Conservation (phyloP, 148 eudicot genomes). For the Hydrangea macrophylla region DNA sequence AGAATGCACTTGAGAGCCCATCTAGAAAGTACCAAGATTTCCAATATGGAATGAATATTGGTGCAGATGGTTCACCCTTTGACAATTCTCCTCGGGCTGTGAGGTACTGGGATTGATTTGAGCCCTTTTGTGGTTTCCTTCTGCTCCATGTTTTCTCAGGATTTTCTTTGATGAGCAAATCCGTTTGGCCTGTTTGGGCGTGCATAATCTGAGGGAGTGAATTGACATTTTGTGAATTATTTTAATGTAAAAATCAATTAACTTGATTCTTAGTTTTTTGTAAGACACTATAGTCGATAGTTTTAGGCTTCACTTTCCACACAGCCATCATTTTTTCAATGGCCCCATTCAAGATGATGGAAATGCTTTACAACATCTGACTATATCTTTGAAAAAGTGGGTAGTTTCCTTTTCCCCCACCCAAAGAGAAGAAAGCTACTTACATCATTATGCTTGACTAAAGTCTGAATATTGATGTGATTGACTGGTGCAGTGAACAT, state of each 20-base stretch:
- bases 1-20: slow-evolving; percentile 46
- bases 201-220: too few relatives aligned
- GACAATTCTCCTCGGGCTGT: slow-evolving; percentile 64
- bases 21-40: slow-evolving; percentile 37
- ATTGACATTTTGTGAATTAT: too few relatives aligned
- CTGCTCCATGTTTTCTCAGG: not conserved
- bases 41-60: slow-evolving; percentile 28
- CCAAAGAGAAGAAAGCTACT: too few relatives aligned
- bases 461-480: slow-evolving; percentile 15
- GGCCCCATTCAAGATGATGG: too few relatives aligned
- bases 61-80: slow-evolving; percentile 45
- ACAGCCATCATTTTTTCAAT: too few relatives aligned
- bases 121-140: slow-evolving; percentile 5
- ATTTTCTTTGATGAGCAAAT: not conserved
- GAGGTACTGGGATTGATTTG: not conserved
- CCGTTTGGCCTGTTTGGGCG: not conserved
- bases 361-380: too few relatives aligned
- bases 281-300: too few relatives aligned
- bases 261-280: too few relatives aligned
- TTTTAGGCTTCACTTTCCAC: too few relatives aligned
- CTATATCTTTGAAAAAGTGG: not conserved
- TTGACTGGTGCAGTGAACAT: slow-evolving; percentile 49
- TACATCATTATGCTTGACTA: not conserved
- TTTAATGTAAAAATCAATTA: too few relatives aligned
- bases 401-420: not conserved